Conservation (phyloP, 768 basidiomycete species). For the Galerina sulciceps region DNA sequence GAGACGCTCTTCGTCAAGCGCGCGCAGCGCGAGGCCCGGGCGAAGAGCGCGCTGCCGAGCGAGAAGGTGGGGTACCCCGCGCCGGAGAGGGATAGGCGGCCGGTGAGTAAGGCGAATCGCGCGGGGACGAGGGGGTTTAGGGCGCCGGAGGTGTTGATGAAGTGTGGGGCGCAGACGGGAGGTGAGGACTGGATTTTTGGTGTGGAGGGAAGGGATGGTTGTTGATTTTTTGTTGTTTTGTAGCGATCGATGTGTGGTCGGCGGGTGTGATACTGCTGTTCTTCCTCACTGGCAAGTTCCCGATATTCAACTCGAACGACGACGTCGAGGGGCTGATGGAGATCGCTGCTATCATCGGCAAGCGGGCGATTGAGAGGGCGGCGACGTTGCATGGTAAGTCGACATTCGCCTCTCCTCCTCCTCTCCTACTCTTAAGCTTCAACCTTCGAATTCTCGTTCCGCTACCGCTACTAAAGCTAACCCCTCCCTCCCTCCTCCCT, state of each 20-base stretch:
- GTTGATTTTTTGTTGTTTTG: not conserved
- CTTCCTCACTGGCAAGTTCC: slow-evolving; percentile 91
- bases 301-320: slow-evolving; percentile 91
- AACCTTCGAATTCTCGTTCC: not conserved
- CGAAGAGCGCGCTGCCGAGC: slow-evolving; percentile 52
- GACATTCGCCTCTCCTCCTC: slow-evolving; percentile 36
- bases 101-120: slow-evolving; percentile 84
- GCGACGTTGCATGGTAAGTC: slow-evolving; percentile 93
- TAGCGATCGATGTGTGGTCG: slow-evolving; percentile 98
- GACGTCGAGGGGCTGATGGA: slow-evolving; percentile 97
- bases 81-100: slow-evolving; percentile 78
- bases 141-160: slow-evolving; percentile 94
- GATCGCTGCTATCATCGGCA: slow-evolving; percentile 86
- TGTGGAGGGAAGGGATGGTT: not conserved
- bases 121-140: slow-evolving; percentile 97
- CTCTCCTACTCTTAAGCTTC: not conserved
- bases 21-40: slow-evolving; percentile 63
- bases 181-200: slow-evolving; percentile 45
- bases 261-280: slow-evolving; percentile 91
- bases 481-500: not conserved
- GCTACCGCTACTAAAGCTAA: too few relatives aligned
- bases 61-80: slow-evolving; percentile 83
- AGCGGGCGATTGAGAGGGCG: slow-evolving; percentile 78
- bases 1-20: slow-evolving; percentile 50
- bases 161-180: slow-evolving; percentile 91